Evolutionary conservation across 345 rosid species (phyloP), one percentile per base, ranked within the genome.

Genomic region (Arabidopsis arenosa): DNA sequence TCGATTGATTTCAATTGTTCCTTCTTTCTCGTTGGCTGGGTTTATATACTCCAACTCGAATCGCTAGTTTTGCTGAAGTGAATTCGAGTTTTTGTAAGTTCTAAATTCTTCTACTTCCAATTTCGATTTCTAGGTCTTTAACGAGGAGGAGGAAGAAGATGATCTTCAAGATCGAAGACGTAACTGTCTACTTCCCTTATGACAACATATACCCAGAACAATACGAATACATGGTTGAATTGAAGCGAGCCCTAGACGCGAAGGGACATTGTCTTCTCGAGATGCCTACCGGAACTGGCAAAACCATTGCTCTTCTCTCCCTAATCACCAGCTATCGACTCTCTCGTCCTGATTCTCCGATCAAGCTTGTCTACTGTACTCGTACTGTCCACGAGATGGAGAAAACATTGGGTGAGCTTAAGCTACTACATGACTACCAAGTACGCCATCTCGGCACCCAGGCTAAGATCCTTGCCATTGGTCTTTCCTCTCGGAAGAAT

Each of bases 331-430:
- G 99, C 76, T 95, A 92, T 76, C 55, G 85, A 0, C 93, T 92
- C 56, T 84, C 86, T 68, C 90, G 86, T 72, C 94, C 93, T 18
- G 79, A 82, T 12, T 80, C 79, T 72, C 88, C 93, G 1, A 74
- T 95, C 73, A 95, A 95, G 87, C 90, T 95, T 75, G 80, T 95
- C 35, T 92, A 92, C 82, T 95, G 99, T 74, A 95, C 97, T 41
- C 96, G 99, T 78, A 92, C 98, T 11, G 99, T 95, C 33, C 98
- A 90, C 75, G 99, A 95, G 87, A 92, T 95, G 99, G 99, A 95
- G 86, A 95, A 95, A 74, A 95, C 99, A 32, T 80, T 92, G 0
- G 91, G 90, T 62, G 99, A 95, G 81, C 86, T 95, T 71, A 90
- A 86, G 82, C 54, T 84, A 4, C 82, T 95, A 60, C 95, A 93